phyloP scores from a whole-genome alignment of 2,329 filamentous ascomycete genomes.

The Apiospora saccharicola region DNA sequence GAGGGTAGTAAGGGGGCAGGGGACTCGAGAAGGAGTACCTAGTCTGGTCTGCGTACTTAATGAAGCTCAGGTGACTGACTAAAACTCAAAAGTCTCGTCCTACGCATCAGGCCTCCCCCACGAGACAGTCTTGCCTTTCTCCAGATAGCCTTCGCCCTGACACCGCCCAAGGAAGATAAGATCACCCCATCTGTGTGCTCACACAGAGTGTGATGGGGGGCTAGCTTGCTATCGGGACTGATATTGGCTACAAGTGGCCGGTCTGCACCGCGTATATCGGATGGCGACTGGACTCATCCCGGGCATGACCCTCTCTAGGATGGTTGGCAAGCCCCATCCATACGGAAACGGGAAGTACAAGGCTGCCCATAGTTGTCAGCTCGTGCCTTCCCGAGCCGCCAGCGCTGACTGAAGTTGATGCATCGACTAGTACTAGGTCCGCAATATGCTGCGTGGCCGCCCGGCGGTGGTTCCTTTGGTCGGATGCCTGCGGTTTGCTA shows the following conservation, averaged over 20 bases:
- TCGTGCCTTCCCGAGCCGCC: background rate
- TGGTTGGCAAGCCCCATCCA: background rate
- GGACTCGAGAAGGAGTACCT: background rate
- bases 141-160: background rate
- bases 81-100: background rate
- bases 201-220: background rate
- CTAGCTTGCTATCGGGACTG: background rate
- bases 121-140: background rate
- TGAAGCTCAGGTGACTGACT: background rate
- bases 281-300: conserved; percentile 4
- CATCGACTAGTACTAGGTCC: background rate
- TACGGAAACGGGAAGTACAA: background rate
- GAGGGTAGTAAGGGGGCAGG: background rate
- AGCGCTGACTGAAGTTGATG: background rate
- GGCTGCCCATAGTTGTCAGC: background rate
- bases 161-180: conserved; percentile 1
- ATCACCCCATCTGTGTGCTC: background rate
- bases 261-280: background rate
- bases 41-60: background rate
- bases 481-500: background rate
- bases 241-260: background rate
- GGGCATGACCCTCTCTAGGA: background rate
- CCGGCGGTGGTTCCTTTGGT: background rate
- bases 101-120: background rate
- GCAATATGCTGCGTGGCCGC: background rate